phyloP scores from a whole-genome alignment of 1,139 yeast species.

The Pichia sp. region DNA sequence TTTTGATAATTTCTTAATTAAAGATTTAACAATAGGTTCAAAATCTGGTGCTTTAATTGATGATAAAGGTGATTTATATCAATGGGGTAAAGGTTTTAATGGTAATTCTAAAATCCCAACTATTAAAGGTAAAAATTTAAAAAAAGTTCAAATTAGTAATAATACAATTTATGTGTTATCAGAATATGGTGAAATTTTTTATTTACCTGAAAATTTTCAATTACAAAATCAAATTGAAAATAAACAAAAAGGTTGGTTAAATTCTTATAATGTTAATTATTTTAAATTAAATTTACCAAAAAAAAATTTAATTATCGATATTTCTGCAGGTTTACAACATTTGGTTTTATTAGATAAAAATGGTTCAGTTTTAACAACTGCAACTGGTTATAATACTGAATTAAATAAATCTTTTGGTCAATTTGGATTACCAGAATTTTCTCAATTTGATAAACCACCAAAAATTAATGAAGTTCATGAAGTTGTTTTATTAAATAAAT shows the following conservation, averaged over 20 bases:
- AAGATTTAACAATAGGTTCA: constrained; percentile 50
- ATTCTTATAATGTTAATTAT: constrained; percentile 13
- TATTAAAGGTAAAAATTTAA: constrained; percentile 40
- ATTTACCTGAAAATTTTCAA: constrained; percentile 38
- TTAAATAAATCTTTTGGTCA: constrained; percentile 57
- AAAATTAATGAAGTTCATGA: constrained; percentile 34
- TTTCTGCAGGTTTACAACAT: constrained; percentile 62
- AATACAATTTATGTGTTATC: constrained; percentile 55
- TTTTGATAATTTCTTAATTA: constrained; percentile 57
- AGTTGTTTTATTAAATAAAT: constrained; percentile 33
- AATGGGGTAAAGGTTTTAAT: constrained; percentile 47
- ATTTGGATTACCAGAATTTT: constrained; percentile 67
- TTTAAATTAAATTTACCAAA: constrained; percentile 18
- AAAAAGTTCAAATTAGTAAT: constrained; percentile 44
- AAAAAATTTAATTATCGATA: constrained; percentile 34
- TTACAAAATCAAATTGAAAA: constrained; percentile 17
- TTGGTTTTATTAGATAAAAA: constrained; percentile 51
- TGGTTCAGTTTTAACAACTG: constrained; percentile 62
- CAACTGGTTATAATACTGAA: constrained; percentile 39
- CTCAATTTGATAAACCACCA: constrained; percentile 56
- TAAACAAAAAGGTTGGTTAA: constrained; percentile 19
- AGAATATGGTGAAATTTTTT: constrained; percentile 45
- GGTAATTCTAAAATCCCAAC: constrained; percentile 31
- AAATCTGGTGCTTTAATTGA: constrained; percentile 58
- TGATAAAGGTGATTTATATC: constrained; percentile 66